Evolutionary conservation across 139 green algal species (phyloP), one percentile per base, ranked within the genome.

Genomic region (Helicosporidium sp.): DNA sequence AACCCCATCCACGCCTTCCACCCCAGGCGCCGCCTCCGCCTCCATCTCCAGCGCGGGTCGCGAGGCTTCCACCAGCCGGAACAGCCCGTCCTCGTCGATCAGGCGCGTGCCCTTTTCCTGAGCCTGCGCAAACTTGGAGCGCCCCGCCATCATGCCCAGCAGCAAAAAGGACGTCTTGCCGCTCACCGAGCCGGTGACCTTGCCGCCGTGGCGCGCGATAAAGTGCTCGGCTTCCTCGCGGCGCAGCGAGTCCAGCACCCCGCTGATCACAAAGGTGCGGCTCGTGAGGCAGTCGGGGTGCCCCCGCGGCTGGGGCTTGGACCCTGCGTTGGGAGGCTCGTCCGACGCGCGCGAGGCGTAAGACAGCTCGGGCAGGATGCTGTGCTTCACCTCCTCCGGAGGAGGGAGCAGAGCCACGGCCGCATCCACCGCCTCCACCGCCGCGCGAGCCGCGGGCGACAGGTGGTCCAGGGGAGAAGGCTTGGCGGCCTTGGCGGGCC

Each of bases 201-300:
- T 60, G 19, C 78, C 79, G 19, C 77, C 78, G 60, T 94, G 79
- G 1, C 65, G 56, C 59, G 82, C 80, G 57, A 96, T 80, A 6
- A 86, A 64, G 53, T 93, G 73, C 35, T 74, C 74, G 1, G 76
- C 76, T 42, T 89, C 68, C 3, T 77, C 58, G 0, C 88, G 65
- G 16, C 52, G 66, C 55, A 97, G 60, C 7, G 57, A 78, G 63
- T 85, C 70, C 67, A 91, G 62, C 29, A 78, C 60, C 1, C 83
- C 83, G 0, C 58, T 80, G 46, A 97, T 72, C 45, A 95, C 88
- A 73, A 97, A 93, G 7, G 78, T 89, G 46, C 82, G 66, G 41
- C 74, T 78, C 0, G 58, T 69, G 20, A 97, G 68, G 55, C 68
- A 80, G 48, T 93, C 79, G 22, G 83, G 76, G 50, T 91, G 78